A percentile compares a stretch with the other conserved stretches of the same genome.
These are phyloP conservation scores for Berkeleyomyces basicola DNA, from an alignment of 2,329 filamentous ascomycete species.

Conservation along the genomic window DNA sequence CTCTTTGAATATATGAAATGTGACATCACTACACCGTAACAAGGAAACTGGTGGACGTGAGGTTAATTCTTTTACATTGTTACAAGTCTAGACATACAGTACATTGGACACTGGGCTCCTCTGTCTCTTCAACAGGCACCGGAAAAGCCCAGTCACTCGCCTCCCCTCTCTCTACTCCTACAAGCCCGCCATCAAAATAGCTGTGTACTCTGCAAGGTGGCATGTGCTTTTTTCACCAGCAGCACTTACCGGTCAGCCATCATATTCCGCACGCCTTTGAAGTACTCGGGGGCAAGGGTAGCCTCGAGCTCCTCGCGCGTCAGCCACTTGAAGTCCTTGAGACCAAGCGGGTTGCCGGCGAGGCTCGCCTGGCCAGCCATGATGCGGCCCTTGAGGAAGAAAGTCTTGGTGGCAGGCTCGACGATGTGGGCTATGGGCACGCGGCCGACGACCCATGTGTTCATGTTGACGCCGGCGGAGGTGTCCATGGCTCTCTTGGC, in stretches of 20 bases:
- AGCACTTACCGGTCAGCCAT: constrained; percentile 51
- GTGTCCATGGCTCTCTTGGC: constrained; percentile 63
- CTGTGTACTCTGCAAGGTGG: neutral
- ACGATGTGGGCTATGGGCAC: constrained; percentile 72
- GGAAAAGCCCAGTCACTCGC: neutral
- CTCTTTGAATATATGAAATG: neutral
- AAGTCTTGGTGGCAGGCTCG: constrained; percentile 59
- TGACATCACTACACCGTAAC: too few species aligned
- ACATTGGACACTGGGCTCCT: constrained; percentile 7
- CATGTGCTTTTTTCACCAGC: too few species aligned
- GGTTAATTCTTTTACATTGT: constrained; percentile 9
- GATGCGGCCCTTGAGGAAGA: constrained; percentile 92
- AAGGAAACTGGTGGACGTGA: too few species aligned
- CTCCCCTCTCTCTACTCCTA: constrained; percentile 7
- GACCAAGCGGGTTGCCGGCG: constrained; percentile 49
- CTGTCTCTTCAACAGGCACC: neutral
- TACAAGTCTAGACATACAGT: constrained; percentile 12
- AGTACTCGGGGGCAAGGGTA: constrained; percentile 52
- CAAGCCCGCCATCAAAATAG: neutral
- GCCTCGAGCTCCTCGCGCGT: constrained; percentile 71
- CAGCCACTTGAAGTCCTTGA: constrained; percentile 82
- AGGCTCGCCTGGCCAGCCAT: constrained; percentile 91
- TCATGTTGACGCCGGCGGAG: constrained; percentile 85
- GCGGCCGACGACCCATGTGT: constrained; percentile 92
- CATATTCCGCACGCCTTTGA: constrained; percentile 62